Base-by-base conservation (phyloP, 805 yeast genomes). In the Zygoascus bituminiphila region DNA sequence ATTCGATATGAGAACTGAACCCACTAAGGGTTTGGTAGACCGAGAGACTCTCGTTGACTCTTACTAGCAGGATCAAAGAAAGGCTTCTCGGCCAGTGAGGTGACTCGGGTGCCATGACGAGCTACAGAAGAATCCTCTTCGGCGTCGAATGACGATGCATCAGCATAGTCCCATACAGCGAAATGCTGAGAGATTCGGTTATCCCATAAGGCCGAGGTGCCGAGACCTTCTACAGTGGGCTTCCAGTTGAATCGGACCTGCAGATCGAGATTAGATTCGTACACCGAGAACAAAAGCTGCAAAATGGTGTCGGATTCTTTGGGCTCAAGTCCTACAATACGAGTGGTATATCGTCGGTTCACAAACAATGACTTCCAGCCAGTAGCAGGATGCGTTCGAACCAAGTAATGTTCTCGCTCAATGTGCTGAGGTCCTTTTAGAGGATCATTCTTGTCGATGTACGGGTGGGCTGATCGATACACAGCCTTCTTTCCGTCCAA, bases 301-400 rank as follows among this genome's bases (percentile, higher is more conserved):
- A 77, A 66, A 48, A 79, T 70, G 6, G 73, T 58, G 36, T 71
- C 72, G 7, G 75, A 68, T 62, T 79, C 83, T 44, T 65, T 75
- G 21, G 72, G 71, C 47, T 73, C 71, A 46, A 78, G 66, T 0
- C 81, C 83, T 7, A 72, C 71, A 49, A 78, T 78, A 51, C 76
- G 67, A 40, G 59, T 66, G 12, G 81, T 77, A 71, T 71, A 70
- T 19, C 69, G 64, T 43, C 78, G 69, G 62, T 78, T 77, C 39
- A 78, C 76, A 51, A 67, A 79, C 53, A 79, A 63, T 1, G 79
- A 66, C 62, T 79, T 80, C 76, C 78, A 71, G 40, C 82, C 82
- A 24, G 84, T 79, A 12, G 74, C 81, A 8, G 85, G 84, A 55
- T 81, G 81, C 36, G 82, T 77, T 65, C 84, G 73, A 31, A 80